phyloP scores from a whole-genome alignment of 306 rosid species.

The Luffa acutangula region DNA sequence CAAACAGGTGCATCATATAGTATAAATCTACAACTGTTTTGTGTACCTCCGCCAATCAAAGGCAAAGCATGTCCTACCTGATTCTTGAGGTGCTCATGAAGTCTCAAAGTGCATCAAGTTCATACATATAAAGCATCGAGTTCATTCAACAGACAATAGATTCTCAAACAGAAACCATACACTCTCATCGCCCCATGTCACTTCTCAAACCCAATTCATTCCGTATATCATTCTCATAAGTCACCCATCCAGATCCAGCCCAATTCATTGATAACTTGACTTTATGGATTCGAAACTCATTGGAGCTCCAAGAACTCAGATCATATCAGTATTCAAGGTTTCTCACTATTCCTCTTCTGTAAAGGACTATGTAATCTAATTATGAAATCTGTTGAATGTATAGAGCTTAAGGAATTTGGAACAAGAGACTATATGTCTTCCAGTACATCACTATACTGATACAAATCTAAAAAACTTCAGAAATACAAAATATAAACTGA shows the following conservation, averaged over 20 bases:
- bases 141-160: background rate
- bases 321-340: background rate
- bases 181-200: background rate
- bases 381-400: background rate
- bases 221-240: background rate
- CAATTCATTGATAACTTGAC: background rate
- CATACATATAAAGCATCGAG: background rate
- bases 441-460: background rate
- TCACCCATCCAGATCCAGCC: background rate
- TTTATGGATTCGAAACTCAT: background rate
- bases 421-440: background rate
- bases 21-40: background rate
- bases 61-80: background rate
- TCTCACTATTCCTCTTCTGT: background rate
- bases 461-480: background rate
- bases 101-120: background rate
- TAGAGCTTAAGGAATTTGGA: background rate
- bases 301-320: background rate
- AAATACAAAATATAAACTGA: background rate
- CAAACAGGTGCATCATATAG: background rate
- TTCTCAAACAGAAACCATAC: background rate
- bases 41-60: background rate
- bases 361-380: background rate
- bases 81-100: background rate
- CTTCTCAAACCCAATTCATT: background rate